Evolutionary conservation across 2,329 filamentous ascomycete genomes (phyloP).

Genomic region (Aspergillus cejpii): DNA sequence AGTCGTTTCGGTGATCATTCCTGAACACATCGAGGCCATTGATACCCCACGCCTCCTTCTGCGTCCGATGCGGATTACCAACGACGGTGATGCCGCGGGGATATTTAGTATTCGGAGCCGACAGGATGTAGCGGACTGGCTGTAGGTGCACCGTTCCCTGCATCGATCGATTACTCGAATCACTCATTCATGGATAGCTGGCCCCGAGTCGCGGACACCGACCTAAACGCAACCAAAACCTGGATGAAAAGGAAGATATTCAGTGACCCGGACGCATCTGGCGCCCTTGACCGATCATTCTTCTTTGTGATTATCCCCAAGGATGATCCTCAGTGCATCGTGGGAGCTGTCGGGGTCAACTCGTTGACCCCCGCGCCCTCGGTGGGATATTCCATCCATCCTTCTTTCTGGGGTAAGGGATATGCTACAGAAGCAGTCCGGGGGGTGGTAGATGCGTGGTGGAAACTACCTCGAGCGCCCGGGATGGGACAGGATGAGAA

Average conservation of each 20-base stretch:
- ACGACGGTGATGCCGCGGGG: constrained; percentile 13
- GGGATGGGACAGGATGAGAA: constrained; percentile 5
- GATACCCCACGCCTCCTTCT: constrained; percentile 17
- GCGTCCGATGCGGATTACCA: constrained; percentile 12
- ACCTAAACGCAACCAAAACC: constrained; percentile 14
- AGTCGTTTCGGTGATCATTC: not conserved
- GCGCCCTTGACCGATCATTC: constrained; percentile 15
- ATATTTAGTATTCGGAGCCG: constrained; percentile 20
- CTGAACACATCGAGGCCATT: not conserved
- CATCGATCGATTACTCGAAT: too few species aligned
- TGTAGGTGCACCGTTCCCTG: constrained; percentile 15
- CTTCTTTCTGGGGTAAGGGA: constrained; percentile 21
- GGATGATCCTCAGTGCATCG: constrained; percentile 10
- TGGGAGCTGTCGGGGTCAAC: constrained; percentile 19
- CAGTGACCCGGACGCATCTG: constrained; percentile 17
- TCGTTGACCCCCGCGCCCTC: constrained; percentile 13
- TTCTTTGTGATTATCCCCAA: constrained; percentile 14
- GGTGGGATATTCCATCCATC: constrained; percentile 22
- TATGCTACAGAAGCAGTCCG: constrained; percentile 21
- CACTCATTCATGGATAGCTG: constrained; percentile 3
- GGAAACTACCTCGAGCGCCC: constrained; percentile 11
- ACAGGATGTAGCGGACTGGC: constrained; percentile 24
- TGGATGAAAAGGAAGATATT: constrained; percentile 12
- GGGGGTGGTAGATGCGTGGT: constrained; percentile 20
- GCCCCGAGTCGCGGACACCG: constrained; percentile 10